Evolutionary conservation across 2,329 filamentous ascomycete genomes (phyloP).

Genomic region (Alternaria sp.): DNA sequence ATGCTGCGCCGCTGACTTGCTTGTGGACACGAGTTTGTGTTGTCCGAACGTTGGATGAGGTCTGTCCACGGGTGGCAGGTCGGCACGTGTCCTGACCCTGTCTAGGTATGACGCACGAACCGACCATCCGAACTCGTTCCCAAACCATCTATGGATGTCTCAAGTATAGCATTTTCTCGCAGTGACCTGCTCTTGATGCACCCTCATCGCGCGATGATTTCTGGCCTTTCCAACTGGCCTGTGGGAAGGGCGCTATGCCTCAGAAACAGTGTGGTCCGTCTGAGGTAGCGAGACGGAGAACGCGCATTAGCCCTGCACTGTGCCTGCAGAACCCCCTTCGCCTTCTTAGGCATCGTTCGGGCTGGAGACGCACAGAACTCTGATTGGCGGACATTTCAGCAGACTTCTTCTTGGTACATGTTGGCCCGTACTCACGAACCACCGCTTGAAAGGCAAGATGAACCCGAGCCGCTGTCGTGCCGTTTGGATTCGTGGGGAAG

Average conservation of each 20-base stretch:
- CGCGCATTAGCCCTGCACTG: conserved; percentile 1
- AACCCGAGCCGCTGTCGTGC: background rate
- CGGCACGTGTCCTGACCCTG: background rate
- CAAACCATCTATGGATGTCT: background rate
- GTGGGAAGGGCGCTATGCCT: background rate
- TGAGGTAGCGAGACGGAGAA: conserved; percentile 4
- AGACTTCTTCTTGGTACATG: background rate
- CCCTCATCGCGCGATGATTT: background rate
- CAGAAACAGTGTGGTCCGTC: background rate
- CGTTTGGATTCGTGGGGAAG: background rate
- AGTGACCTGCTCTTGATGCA: background rate
- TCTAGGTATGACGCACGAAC: background rate
- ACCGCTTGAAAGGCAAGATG: background rate
- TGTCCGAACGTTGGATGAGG: background rate
- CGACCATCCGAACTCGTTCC: background rate
- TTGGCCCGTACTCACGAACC: background rate
- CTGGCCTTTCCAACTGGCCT: background rate
- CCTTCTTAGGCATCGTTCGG: background rate
- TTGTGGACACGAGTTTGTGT: background rate
- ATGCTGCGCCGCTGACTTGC: background rate
- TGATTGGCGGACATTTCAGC: background rate
- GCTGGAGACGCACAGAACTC: background rate
- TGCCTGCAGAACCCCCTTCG: conserved; percentile 1
- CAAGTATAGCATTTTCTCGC: background rate
- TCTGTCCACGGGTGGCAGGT: background rate